Conservation (phyloP, 129 eudicot species). For the Flaveria brownii region DNA sequence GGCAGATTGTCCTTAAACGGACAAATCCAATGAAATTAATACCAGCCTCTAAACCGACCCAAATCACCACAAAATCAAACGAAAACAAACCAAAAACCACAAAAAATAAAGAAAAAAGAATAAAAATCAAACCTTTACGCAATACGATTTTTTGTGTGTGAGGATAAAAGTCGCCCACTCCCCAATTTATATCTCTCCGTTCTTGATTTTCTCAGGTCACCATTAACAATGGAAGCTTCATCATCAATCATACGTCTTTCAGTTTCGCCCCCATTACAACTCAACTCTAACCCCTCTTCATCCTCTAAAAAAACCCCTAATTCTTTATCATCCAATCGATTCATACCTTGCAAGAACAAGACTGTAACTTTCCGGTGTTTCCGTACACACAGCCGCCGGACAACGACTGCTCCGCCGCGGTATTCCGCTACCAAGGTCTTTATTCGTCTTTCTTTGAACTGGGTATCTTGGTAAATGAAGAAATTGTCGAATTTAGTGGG, state of each 20-base stretch:
- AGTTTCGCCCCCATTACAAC: constrained; percentile 28
- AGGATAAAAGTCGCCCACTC: constrained; percentile 35
- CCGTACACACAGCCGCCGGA: constrained; percentile 26
- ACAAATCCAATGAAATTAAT: too few species aligned
- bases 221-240: constrained; percentile 27
- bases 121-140: constrained; percentile 2
- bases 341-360: constrained; percentile 22
- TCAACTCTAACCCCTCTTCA: constrained; percentile 21
- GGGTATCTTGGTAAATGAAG: neutral
- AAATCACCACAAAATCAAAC: neutral
- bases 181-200: constrained; percentile 19
- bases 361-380: constrained; percentile 35
- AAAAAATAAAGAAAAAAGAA: neutral
- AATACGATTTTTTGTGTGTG: neutral
- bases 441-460: neutral
- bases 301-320: constrained; percentile 20
- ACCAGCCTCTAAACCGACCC: neutral
- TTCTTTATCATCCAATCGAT: constrained; percentile 5
- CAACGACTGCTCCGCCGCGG: constrained; percentile 28
- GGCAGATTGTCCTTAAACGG: too few species aligned
- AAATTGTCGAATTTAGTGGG: neutral
- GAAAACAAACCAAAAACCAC: constrained; percentile 5
- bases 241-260: constrained; percentile 30
- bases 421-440: constrained; percentile 30
- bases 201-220: constrained; percentile 15